Base-by-base conservation (phyloP, 257 asterid species). In the Catharanthus roseus region DNA sequence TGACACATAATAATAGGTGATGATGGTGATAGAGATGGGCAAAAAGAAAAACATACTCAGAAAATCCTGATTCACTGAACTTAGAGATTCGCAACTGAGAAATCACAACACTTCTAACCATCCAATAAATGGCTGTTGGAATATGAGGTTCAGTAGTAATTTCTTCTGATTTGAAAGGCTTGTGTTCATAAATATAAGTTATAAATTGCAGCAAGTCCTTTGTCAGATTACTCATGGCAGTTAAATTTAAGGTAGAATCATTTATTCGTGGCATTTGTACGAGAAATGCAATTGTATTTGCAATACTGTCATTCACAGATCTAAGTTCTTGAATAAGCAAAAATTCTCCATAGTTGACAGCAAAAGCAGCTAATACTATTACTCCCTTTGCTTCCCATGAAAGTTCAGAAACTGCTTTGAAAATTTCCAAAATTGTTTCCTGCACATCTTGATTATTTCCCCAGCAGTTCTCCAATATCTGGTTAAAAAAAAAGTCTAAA, bases 311-410 rank as follows among this genome's bases (percentile, higher is more conserved):
- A 1, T 21, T n/a, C n/a, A n/a, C 28, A 5, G 68, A 2, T 0
- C 45, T 19, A 31, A 42, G 73, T 72, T 71, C 65, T 18, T 49
- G 45, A 6, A 77, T 39, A 2, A 77, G 77, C 68, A 69, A 60
- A 21, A 77, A 58, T 33, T 77, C 77, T 54, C 80, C 80, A 34
- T 76, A 70, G 19, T 71, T 77, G 24, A 77, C 51, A 49, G 80
- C 77, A 71, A 71, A 77, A 33, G 80, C 76, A 23, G 80, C 76
- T 21, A 71, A 65, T 18, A 68, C 71, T 39, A 76, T 44, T 19
- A 55, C 76, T 31, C 60, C 68, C 41, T 76, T 76, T 19, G 76
- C 80, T 19, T 36, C 16, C 80, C 80, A 76, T 28, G 53, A 63
- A 50, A 63, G 71, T 1, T 58, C 5, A 13, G 73, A 70, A 15